Evolutionary conservation across 192 early-diverging fungal genomes (phyloP).

Genomic region (Endogone sp.): DNA sequence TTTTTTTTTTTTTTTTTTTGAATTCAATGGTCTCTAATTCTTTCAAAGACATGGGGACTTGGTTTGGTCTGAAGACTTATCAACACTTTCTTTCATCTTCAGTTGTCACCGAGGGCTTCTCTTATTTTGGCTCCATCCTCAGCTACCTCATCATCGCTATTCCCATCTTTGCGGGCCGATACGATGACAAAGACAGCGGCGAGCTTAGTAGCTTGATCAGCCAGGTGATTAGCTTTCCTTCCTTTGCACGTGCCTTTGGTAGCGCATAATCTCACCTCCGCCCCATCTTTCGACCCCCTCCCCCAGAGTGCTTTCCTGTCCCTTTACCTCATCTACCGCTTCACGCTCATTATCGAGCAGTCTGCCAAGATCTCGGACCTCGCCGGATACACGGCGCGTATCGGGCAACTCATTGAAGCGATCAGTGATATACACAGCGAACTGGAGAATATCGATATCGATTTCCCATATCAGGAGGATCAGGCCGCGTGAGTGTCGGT

Average conservation of each 20-base stretch:
- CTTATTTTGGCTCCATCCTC: conserved; percentile 77
- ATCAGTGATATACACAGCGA: conserved; percentile 50
- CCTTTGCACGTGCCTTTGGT: too few species aligned
- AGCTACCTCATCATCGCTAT: conserved; percentile 80
- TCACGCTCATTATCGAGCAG: conserved; percentile 68
- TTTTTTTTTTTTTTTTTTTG: too few species aligned
- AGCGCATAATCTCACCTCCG: neutral
- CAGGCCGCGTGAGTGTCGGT: neutral
- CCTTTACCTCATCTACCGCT: conserved; percentile 80
- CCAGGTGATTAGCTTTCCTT: conserved; percentile 25
- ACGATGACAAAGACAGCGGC: conserved; percentile 61
- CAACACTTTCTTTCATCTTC: neutral
- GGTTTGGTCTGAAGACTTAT: neutral
- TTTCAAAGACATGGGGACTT: neutral
- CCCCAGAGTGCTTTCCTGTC: conserved; percentile 71
- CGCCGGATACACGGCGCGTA: conserved; percentile 79
- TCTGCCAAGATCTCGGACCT: conserved; percentile 67
- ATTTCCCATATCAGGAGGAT: conserved; percentile 34
- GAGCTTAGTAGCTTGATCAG: conserved; percentile 79
- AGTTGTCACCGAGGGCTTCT: conserved; percentile 58
- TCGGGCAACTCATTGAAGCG: conserved; percentile 75
- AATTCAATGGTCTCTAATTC: too few species aligned
- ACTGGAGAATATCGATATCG: conserved; percentile 43
- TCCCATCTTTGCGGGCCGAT: conserved; percentile 77
- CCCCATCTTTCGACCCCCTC: neutral